phyloP scores from a whole-genome alignment of 2,329 filamentous ascomycete species.

The Trichoderma arundinaceum region DNA sequence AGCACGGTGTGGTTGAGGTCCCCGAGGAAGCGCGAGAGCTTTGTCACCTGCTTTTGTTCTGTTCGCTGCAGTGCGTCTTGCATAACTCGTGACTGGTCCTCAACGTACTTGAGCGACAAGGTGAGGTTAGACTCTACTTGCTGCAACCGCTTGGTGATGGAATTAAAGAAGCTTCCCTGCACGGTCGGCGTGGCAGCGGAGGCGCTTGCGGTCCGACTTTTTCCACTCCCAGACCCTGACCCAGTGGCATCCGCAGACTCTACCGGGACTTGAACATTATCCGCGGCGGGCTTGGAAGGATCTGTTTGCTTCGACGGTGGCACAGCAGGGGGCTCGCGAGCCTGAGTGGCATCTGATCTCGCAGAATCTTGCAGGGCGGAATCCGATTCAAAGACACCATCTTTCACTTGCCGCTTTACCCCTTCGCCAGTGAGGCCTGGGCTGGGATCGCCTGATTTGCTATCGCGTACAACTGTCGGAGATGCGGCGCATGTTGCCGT shows the following conservation, averaged over 20 bases:
- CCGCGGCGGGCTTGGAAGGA: not conserved
- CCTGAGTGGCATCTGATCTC: slow-evolving; percentile 10
- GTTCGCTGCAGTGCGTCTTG: slow-evolving; percentile 85
- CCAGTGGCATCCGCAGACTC: slow-evolving; percentile 11
- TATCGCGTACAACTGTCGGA: not conserved
- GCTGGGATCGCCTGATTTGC: not conserved
- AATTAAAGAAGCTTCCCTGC: slow-evolving; percentile 98
- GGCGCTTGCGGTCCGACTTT: slow-evolving; percentile 39
- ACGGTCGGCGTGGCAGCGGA: slow-evolving; percentile 70
- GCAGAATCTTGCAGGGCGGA: not conserved
- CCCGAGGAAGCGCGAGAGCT: slow-evolving; percentile 80
- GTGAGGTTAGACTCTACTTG: slow-evolving; percentile 92
- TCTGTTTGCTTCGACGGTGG: slow-evolving; percentile 19
- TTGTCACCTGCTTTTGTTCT: slow-evolving; percentile 85
- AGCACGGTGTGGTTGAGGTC: slow-evolving; percentile 88
- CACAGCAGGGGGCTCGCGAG: not conserved
- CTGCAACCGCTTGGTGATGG: slow-evolving; percentile 88
- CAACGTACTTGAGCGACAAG: slow-evolving; percentile 91
- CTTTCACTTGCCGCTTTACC: not conserved
- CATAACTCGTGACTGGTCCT: slow-evolving; percentile 90
- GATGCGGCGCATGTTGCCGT: slow-evolving; percentile 27
- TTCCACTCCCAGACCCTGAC: slow-evolving; percentile 33
- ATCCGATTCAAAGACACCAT: not conserved
- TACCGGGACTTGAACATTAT: not conserved
- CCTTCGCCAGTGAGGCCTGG: not conserved